Base-by-base conservation (phyloP, 2,329 filamentous ascomycete genomes). In the Diaporthe velutina region DNA sequence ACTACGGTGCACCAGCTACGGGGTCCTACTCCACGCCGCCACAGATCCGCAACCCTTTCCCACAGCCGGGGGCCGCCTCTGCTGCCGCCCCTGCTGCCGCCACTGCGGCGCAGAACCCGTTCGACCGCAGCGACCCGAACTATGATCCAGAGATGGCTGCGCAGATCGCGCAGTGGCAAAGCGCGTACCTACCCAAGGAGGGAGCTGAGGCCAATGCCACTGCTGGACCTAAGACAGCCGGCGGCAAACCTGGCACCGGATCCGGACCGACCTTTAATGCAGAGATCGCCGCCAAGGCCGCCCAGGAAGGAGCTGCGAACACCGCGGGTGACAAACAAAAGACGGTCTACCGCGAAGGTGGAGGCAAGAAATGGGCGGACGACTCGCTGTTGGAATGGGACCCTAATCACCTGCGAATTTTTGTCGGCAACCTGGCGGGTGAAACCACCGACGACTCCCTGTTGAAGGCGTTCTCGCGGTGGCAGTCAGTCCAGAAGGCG, bases 381-480 rank as follows among this genome's bases (percentile, higher is more conserved):
- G 89, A 94, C 73, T 90, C 93, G 0, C 90, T 99, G 4, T 90
- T 98, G 2, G 97, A 98, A 83, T 99, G 97, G 97, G 96, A 98
- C 81, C 96, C 96, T 1, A 91, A 94, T 38, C 97, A 99, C 82
- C 94, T 98, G 80, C 95, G 97, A 48, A 91, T 99, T 57, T 98
- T 98, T 83, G 95, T 98, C 22, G 97, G 97, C 77, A 99, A 99
- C 83, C 90, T 99, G 70, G 97, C 97, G 54, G 97, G 97, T 78
- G 97, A 99, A 86, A 97, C 98, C 40, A 99, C 97, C 1, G 97
- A 99, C 83, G 97, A 99, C 73, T 97, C 95, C 1, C 89, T 99
- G 15, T 89, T 97, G 80, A 99, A 99, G 85, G 97, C 97, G 2
- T 99, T 99, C 80, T 89, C 94, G 28, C 92, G 93, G 75, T 99